Percentiles rank a stretch among this genome's conserved stretches.
These are phyloP conservation scores for Drechslera avenae DNA, from an alignment of 2,329 filamentous ascomycete species.

Conservation along the genomic window DNA sequence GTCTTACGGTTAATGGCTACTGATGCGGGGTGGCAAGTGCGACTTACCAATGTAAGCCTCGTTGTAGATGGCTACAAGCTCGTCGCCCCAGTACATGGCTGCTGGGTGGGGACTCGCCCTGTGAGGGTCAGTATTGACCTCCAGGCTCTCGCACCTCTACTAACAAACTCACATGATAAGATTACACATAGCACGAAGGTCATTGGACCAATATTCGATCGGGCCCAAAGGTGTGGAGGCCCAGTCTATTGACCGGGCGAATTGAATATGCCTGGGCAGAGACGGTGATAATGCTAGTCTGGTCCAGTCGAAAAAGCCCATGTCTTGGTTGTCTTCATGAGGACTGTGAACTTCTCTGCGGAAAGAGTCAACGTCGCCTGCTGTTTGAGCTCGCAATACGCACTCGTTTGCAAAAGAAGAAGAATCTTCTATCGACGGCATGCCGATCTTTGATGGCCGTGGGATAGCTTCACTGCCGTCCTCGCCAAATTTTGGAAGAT, in stretches of 20 bases:
- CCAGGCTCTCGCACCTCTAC: not conserved
- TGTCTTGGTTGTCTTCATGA: slow-evolving; percentile 38
- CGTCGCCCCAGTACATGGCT: slow-evolving; percentile 79
- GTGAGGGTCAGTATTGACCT: slow-evolving; percentile 5
- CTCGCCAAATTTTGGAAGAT: slow-evolving; percentile 5
- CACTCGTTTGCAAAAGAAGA: slow-evolving; percentile 48
- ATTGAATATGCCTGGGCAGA: slow-evolving; percentile 72
- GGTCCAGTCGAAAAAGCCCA: slow-evolving; percentile 80
- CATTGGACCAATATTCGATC: slow-evolving; percentile 73
- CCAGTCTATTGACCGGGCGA: slow-evolving; percentile 76
- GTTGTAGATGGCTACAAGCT: slow-evolving; percentile 72
- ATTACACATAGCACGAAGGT: slow-evolving; percentile 79
- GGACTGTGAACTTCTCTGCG: slow-evolving; percentile 32
- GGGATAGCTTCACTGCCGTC: slow-evolving; percentile 6
- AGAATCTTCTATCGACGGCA: slow-evolving; percentile 31
- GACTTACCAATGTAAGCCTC: slow-evolving; percentile 63
- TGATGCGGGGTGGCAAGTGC: not conserved
- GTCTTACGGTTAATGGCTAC: slow-evolving; percentile 1
- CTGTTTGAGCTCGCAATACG: slow-evolving; percentile 48
- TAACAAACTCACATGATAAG: slow-evolving; percentile 66
- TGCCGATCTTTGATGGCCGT: slow-evolving; percentile 20
- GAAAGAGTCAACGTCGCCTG: slow-evolving; percentile 50
- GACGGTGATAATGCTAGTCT: slow-evolving; percentile 66
- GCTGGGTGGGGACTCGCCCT: slow-evolving; percentile 58
- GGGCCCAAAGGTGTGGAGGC: slow-evolving; percentile 73